Evolutionary conservation across 139 green algal species (phyloP).

Genomic region (Limnomonas spitsbergensis): DNA sequence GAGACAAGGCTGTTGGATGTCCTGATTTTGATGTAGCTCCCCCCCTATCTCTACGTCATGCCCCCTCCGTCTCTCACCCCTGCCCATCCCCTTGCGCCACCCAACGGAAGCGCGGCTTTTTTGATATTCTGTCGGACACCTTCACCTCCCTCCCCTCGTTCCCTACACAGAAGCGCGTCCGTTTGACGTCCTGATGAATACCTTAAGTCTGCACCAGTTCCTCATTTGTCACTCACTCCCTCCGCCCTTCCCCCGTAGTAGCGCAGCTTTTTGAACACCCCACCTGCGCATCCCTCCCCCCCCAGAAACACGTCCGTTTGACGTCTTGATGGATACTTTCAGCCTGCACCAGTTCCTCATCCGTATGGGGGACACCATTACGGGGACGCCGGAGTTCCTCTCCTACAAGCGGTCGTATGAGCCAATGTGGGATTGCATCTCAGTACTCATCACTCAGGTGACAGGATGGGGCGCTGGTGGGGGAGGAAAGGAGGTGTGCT

Average conservation of each 20-base stretch:
- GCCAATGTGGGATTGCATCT: slow-evolving; percentile 41
- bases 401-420: slow-evolving; percentile 49
- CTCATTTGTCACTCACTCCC: no score
- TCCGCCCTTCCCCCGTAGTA: no score
- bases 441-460: slow-evolving; percentile 44
- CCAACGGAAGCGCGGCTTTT: no score
- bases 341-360: slow-evolving; percentile 59
- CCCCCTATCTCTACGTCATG: no score
- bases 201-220: slow-evolving; percentile 54
- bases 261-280: no score
- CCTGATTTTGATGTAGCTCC: no score
- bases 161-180: neutral
- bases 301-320: slow-evolving; percentile 25
- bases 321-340: slow-evolving; percentile 60
- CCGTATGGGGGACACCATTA: slow-evolving; percentile 28
- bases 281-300: no score
- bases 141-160: no score
- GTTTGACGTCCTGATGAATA: slow-evolving; percentile 61
- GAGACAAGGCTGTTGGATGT: no score
- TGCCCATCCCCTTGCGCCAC: no score
- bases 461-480: slow-evolving; percentile 4
- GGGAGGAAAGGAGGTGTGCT: neutral
- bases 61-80: no score
- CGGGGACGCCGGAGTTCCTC: slow-evolving; percentile 55
- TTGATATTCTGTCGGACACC: no score